Evolutionary conservation across 2,329 filamentous ascomycete species (phyloP).

Genomic region (Aspergillus fructus): DNA sequence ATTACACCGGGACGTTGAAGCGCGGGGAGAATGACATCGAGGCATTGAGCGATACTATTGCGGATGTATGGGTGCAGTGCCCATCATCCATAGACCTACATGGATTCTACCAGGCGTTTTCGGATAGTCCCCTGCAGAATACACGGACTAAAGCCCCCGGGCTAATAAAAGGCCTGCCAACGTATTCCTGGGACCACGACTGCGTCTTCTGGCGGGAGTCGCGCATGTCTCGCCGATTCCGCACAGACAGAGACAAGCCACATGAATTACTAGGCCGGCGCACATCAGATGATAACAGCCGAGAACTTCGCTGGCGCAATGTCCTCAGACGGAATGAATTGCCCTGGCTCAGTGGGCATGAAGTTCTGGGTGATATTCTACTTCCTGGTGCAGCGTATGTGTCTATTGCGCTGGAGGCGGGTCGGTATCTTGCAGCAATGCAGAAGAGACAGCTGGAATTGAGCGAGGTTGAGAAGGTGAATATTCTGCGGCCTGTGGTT

Average conservation of each 20-base stretch:
- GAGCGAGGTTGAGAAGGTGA: too few species aligned
- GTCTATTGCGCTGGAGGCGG: not conserved
- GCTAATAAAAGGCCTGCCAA: constrained; percentile 19
- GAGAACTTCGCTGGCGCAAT: not conserved
- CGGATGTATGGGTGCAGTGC: too few species aligned
- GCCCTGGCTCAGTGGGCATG: not conserved
- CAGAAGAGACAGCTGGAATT: too few species aligned
- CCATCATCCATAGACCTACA: too few species aligned
- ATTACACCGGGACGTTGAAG: too few species aligned
- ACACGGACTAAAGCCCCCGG: too few species aligned
- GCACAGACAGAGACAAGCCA: not conserved
- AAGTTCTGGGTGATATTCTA: not conserved
- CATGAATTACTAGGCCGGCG: not conserved
- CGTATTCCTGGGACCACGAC: not conserved
- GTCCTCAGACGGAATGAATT: not conserved
- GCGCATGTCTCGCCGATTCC: not conserved
- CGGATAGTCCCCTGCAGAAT: too few species aligned
- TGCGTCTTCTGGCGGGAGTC: not conserved
- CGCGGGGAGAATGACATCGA: too few species aligned
- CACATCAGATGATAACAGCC: not conserved
- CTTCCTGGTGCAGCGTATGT: not conserved
- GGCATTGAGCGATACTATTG: too few species aligned
- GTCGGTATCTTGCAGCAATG: too few species aligned
- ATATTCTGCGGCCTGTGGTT: too few species aligned
- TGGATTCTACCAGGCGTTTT: too few species aligned